Evolutionary conservation across 441 rosid species (phyloP), one percentile per base, ranked within the genome.

Genomic region (Pelargonium citronellum): DNA sequence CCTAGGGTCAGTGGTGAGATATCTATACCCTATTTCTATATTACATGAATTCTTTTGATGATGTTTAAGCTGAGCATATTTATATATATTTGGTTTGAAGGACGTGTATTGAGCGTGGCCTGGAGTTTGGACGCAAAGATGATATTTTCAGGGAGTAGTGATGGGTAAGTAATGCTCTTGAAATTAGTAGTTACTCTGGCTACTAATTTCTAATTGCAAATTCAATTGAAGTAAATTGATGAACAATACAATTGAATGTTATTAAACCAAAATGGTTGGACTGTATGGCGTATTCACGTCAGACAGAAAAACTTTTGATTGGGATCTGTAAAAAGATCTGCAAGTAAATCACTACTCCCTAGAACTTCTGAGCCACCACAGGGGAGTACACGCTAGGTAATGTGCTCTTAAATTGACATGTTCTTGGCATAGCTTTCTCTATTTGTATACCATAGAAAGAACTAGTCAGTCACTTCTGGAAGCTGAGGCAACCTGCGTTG

Each of bases 1-100:
- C 97, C 98, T 68, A 86, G 99, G 84, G 96, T 89, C 88, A 85
- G 90, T 78, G 99, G 98, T 92, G 91, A 95, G 99, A 81, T 68
- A 53, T 77, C 84, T 72, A 62, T 37, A 55, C 73, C 79, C 27
- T 37, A 30, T 57, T 67, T 44, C 44, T 74, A 11, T 46, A 34
- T 64, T 77, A 71, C 58, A n/a, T 7, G 10, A 69, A 34, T 44
- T 77, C 58, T 5, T 47, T 83, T 41, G 44, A 78, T 69, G 69
- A 9, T 74, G 58, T 53, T 34, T 72, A 12, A 71, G 68, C 70
- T 57, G 62, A 69, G 58, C n/a, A 71, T 71, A 39, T 24, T 55
- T 58, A 20, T 41, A 73, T 44, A 20, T 58, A 13, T 70, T 57
- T 78, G 53, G 19, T 73, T 73, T 76, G 69, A 80, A 92, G 98